phyloP scores from a whole-genome alignment of 495 filamentous ascomycete genomes.

The Lasiosphaeria miniovina region DNA sequence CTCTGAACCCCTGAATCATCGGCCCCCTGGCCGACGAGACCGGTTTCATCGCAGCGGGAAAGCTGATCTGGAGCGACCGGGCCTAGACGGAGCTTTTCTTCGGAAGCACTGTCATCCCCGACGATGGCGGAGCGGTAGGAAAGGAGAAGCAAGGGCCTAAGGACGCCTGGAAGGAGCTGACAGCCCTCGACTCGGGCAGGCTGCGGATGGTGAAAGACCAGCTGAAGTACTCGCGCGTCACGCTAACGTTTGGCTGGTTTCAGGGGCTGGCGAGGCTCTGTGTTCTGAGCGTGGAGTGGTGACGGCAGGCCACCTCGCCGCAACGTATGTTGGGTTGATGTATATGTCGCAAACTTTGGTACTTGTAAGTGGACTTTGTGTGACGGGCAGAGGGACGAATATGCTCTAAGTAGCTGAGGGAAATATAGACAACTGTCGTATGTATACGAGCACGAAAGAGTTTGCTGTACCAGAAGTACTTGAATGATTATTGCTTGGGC shows the following conservation, averaged over 20 bases:
- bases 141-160: neutral
- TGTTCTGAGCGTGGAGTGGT: constrained; percentile 47
- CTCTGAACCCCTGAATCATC: constrained; percentile 55
- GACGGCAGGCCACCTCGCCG: constrained; percentile 5
- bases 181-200: constrained; percentile 29
- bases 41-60: constrained; percentile 43
- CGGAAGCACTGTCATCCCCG: constrained; percentile 15
- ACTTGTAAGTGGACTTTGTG: too few species aligned
- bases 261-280: constrained; percentile 44
- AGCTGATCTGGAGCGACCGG: constrained; percentile 49
- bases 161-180: constrained; percentile 36
- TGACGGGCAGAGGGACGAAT: too few species aligned
- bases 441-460: too few species aligned
- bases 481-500: too few species aligned
- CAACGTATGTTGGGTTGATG: too few species aligned
- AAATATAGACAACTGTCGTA: too few species aligned
- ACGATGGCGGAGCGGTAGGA: neutral
- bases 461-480: too few species aligned
- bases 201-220: constrained; percentile 48
- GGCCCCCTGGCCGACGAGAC: constrained; percentile 57
- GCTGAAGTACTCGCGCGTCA: constrained; percentile 50
- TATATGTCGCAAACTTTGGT: too few species aligned
- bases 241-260: constrained; percentile 53
- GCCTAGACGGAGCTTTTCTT: constrained; percentile 56
- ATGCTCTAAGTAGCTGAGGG: too few species aligned